A percentile compares a stretch with the other conserved stretches of the same genome.
Conservation (phyloP, 495 filamentous ascomycete species). For the Aspergillus sclerotiicarbonarius region DNA sequence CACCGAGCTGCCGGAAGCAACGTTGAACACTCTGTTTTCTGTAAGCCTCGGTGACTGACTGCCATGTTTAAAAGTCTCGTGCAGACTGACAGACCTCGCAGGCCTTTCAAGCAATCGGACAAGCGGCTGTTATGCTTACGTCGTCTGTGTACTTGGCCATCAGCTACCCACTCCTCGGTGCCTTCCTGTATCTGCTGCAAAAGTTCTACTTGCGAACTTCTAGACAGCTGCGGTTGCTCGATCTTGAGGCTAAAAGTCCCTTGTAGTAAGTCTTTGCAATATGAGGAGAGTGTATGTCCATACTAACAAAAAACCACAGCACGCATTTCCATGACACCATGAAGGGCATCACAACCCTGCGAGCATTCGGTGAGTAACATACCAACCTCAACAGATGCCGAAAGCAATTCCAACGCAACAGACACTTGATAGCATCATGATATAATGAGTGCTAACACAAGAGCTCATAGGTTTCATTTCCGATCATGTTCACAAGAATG, state of each 20-base stretch:
- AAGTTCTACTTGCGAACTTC: conserved; percentile 55
- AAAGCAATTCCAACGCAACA: not conserved
- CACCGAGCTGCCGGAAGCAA: conserved; percentile 24
- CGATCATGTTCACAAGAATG: too few species aligned
- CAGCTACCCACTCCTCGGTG: conserved; percentile 29
- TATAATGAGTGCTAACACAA: too few species aligned
- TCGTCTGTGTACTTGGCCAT: conserved; percentile 33
- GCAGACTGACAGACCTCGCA: not conserved
- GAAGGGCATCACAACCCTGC: conserved; percentile 38
- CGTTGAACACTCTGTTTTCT: not conserved
- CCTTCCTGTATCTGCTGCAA: conserved; percentile 44
- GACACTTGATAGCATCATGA: not conserved
- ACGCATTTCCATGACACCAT: conserved; percentile 44
- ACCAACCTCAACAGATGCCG: too few species aligned
- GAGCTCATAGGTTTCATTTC: too few species aligned
- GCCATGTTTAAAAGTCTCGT: too few species aligned
- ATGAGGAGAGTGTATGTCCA: not conserved
- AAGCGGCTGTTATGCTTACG: conserved; percentile 31
- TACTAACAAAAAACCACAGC: not conserved
- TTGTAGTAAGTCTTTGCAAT: conserved; percentile 20
- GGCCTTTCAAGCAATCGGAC: conserved; percentile 20
- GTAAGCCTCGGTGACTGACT: not conserved
- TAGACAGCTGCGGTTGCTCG: conserved; percentile 48
- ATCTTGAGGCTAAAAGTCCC: conserved; percentile 42
- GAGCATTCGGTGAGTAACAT: conserved; percentile 32